Evolutionary conservation across 2,329 filamentous ascomycete genomes (phyloP).

Genomic region (Colletotrichum somersetense): DNA sequence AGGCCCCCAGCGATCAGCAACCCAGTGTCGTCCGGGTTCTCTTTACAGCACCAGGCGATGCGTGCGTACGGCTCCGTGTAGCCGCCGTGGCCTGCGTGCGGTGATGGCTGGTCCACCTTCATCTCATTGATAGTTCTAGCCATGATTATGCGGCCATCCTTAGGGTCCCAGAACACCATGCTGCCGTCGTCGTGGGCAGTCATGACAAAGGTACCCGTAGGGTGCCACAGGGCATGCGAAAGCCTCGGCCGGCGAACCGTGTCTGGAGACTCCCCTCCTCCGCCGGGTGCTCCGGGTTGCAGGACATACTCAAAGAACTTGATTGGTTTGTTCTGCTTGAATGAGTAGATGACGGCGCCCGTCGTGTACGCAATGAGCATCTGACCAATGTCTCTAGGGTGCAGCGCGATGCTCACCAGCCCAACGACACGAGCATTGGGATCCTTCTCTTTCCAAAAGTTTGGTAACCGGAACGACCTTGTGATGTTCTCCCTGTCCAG

Average conservation of each 20-base stretch:
- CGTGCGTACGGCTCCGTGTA: slow-evolving; percentile 81
- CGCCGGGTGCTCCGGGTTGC: slow-evolving; percentile 85
- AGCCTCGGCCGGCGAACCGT: slow-evolving; percentile 78
- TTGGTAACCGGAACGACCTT: slow-evolving; percentile 83
- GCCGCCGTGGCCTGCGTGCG: slow-evolving; percentile 63
- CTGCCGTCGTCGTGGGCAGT: slow-evolving; percentile 93
- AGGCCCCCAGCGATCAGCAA: slow-evolving; percentile 88
- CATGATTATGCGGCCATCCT: slow-evolving; percentile 86
- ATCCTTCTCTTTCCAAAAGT: slow-evolving; percentile 84
- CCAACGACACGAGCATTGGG: slow-evolving; percentile 72
- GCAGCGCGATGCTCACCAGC: slow-evolving; percentile 84
- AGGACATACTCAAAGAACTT: slow-evolving; percentile 88
- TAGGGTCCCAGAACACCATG: slow-evolving; percentile 93
- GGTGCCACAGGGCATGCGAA: slow-evolving; percentile 92
- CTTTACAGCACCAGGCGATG: slow-evolving; percentile 93
- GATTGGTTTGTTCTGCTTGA: slow-evolving; percentile 87
- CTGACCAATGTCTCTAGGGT: slow-evolving; percentile 92
- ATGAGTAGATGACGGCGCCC: slow-evolving; percentile 90
- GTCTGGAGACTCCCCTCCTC: slow-evolving; percentile 74
- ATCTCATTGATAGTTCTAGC: slow-evolving; percentile 83
- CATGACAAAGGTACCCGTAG: slow-evolving; percentile 88
- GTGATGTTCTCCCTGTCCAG: slow-evolving; percentile 81
- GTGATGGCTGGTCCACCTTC: slow-evolving; percentile 77
- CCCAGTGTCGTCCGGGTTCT: slow-evolving; percentile 92
- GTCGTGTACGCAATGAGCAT: slow-evolving; percentile 91